Conservation (phyloP, 441 rosid species). For the Bruguiera hainesii region DNA sequence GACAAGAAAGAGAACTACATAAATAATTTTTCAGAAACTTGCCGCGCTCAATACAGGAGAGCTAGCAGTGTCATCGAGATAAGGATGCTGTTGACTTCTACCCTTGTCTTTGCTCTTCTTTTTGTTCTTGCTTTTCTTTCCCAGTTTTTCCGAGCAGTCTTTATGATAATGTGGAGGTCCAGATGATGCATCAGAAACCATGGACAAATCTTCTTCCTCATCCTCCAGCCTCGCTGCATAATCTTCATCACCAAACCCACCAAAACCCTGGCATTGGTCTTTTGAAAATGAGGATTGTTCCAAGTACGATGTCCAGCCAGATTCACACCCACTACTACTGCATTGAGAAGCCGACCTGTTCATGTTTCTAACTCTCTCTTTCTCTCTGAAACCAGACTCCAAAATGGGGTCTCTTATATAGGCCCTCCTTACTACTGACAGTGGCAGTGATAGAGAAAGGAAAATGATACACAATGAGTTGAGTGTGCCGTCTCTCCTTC, state of each 20-base stretch:
- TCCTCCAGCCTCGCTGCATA: constrained; percentile 23
- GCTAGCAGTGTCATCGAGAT: constrained; percentile 70
- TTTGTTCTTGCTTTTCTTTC: constrained; percentile 28
- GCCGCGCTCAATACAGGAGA: constrained; percentile 48
- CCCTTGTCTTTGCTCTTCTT: constrained; percentile 29
- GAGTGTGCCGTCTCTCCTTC: too few species aligned
- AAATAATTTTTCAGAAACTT: constrained; percentile 18
- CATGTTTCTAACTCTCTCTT: constrained; percentile 27
- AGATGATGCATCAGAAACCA: constrained; percentile 82
- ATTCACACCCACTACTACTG: constrained; percentile 62
- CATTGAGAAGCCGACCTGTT: constrained; percentile 49
- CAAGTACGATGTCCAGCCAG: constrained; percentile 85
- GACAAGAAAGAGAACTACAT: neutral
- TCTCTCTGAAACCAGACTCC: constrained; percentile 8
- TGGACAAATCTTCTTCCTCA: constrained; percentile 54
- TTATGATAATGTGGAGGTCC: constrained; percentile 47
- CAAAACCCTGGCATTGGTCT: constrained; percentile 22
- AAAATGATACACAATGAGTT: constrained; percentile 7
- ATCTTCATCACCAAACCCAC: constrained; percentile 20
- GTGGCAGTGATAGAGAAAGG: neutral
- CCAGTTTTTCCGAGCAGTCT: constrained; percentile 17
- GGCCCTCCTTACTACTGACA: constrained; percentile 4
- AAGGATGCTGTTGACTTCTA: constrained; percentile 34
- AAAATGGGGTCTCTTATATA: neutral
- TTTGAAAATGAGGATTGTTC: constrained; percentile 51